phyloP scores from a whole-genome alignment of 192 early-diverging fungal genomes.

The Dissophora ornata region DNA sequence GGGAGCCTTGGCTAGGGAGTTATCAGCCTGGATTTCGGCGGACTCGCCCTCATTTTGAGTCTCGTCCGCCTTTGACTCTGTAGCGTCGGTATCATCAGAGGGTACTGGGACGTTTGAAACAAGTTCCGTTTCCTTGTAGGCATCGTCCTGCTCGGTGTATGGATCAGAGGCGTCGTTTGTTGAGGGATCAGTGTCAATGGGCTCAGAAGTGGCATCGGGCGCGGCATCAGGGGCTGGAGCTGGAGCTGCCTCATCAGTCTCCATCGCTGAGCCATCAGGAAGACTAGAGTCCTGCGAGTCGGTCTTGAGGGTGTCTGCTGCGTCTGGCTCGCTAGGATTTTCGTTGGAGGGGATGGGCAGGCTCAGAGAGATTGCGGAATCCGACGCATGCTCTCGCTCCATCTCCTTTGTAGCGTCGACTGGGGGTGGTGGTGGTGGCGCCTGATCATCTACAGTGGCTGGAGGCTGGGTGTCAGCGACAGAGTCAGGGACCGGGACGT shows the following conservation, averaged over 20 bases:
- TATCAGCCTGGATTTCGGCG: constrained; percentile 7
- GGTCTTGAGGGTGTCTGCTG: background rate
- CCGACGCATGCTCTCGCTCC: constrained; percentile 14
- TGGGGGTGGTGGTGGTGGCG: background rate
- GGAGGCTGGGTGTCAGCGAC: background rate
- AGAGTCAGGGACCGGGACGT: background rate
- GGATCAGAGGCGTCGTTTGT: constrained; percentile 5
- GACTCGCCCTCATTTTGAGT: background rate
- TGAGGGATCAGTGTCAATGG: background rate
- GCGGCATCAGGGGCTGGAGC: background rate
- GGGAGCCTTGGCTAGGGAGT: constrained; percentile 6
- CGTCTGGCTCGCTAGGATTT: too few species aligned
- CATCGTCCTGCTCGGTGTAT: constrained; percentile 26
- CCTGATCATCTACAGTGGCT: constrained; percentile 6
- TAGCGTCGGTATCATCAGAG: background rate
- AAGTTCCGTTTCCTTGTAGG: constrained; percentile 25
- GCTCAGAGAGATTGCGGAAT: constrained; percentile 13
- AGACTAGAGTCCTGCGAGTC: constrained; percentile 1
- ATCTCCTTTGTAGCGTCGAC: background rate
- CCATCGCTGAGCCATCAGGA: constrained; percentile 11
- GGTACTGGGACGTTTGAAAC: constrained; percentile 20
- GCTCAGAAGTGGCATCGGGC: background rate
- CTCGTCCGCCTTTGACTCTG: background rate
- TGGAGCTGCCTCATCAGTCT: constrained; percentile 11
- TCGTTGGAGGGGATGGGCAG: background rate